A percentile compares a stretch with the other conserved stretches of the same genome.
phyloP scores from a whole-genome alignment of 129 eudicot genomes.

The Flaveria ramosissima region DNA sequence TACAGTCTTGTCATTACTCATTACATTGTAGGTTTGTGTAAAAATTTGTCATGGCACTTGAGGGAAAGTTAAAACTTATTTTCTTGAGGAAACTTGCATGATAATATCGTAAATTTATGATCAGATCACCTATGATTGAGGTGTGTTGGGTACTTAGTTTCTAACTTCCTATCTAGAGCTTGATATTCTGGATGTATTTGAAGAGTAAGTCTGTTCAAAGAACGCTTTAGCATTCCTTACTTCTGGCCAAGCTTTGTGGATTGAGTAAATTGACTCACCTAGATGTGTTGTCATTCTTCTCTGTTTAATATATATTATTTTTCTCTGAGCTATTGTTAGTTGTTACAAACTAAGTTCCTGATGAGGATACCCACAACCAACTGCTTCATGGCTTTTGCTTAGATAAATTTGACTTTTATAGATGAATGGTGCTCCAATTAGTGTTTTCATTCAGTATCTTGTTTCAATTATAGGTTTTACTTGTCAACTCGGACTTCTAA shows the following conservation, averaged over 20 bases:
- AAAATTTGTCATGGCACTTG: neutral
- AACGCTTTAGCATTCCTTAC: neutral
- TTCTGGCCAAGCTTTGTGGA: neutral
- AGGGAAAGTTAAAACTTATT: neutral
- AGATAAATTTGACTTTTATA: neutral
- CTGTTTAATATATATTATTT: neutral
- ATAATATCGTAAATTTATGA: neutral
- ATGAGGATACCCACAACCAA: neutral
- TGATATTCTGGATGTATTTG: slow-evolving; percentile 4
- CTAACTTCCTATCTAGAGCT: slow-evolving; percentile 1
- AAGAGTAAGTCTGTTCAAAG: slow-evolving; percentile 3
- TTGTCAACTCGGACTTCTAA: slow-evolving; percentile 83
- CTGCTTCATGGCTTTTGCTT: neutral
- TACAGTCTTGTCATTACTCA: neutral
- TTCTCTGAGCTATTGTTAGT: neutral
- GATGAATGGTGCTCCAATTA: neutral
- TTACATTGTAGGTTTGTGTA: neutral
- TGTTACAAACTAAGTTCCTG: neutral
- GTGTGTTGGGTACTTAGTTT: neutral
- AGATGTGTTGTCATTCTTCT: neutral
- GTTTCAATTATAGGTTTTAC: slow-evolving; percentile 64
- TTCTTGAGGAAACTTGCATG: neutral
- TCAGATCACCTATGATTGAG: neutral
- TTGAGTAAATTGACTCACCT: neutral
- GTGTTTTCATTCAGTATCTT: slow-evolving; percentile 16